A percentile compares a stretch with the other conserved stretches of the same genome.
Conservation (phyloP, 2,329 filamentous ascomycete species). For the Botrytis byssoidea region DNA sequence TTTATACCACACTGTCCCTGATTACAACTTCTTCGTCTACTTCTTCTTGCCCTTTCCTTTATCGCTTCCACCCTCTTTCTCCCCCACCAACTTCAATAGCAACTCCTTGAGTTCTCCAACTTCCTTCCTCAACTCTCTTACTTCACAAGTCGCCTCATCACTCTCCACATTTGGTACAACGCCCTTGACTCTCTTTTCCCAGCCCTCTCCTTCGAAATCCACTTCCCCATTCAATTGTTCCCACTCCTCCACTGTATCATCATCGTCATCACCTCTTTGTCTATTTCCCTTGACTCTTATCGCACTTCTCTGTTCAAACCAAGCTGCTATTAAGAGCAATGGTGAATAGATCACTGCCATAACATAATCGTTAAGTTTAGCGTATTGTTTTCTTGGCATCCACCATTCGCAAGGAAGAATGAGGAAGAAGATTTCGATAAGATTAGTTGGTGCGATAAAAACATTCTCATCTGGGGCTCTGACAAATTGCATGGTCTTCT, state of each 20-base stretch:
- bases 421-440: slow-evolving; percentile 81
- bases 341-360: slow-evolving; percentile 87
- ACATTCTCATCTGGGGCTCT: slow-evolving; percentile 97
- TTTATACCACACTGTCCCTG: neutral
- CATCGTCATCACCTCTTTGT: slow-evolving; percentile 78
- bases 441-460: slow-evolving; percentile 92
- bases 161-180: slow-evolving; percentile 79
- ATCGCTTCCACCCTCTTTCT: slow-evolving; percentile 17
- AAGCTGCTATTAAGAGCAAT: slow-evolving; percentile 74
- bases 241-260: slow-evolving; percentile 89
- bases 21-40: neutral
- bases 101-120: slow-evolving; percentile 54
- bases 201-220: slow-evolving; percentile 81
- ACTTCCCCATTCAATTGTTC: slow-evolving; percentile 72
- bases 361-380: slow-evolving; percentile 80
- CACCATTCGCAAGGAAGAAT: slow-evolving; percentile 91
- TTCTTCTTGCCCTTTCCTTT: neutral
- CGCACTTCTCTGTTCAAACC: slow-evolving; percentile 66
- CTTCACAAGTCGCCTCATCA: slow-evolving; percentile 72
- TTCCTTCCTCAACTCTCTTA: slow-evolving; percentile 57
- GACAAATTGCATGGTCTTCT: slow-evolving; percentile 96
- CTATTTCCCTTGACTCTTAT: slow-evolving; percentile 70
- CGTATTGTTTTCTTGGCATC: slow-evolving; percentile 73
- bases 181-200: slow-evolving; percentile 75
- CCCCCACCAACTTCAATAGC: slow-evolving; percentile 31